Base-by-base conservation (phyloP, 129 eudicot species). In the Flaveria trinervia region DNA sequence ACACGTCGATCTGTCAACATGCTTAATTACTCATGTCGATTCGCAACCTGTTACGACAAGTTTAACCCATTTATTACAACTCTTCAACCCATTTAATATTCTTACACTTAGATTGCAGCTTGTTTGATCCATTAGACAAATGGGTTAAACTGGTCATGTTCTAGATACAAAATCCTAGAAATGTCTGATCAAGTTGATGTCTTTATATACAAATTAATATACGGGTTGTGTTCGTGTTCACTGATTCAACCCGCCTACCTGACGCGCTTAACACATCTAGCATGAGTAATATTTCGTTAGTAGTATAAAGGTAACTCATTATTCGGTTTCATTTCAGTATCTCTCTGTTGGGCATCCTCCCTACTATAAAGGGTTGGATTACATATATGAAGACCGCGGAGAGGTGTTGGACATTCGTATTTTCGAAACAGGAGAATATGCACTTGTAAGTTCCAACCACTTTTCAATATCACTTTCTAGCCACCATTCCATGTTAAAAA, bases 281-380 rank as follows among this genome's bases (percentile, higher is more conserved):
- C 1, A 55, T 14, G 0, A 7, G 17, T 23, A 1, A 17, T 45
- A 45, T 11, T 49, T 50, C 18, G 4, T 50, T 14, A 50, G 7
- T 13, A 50, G 0, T 3, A 22, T 23, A 22, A 59, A 15, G 9
- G 23, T 15, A 7, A 57, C 15, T 0, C 43, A 3, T 23, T 59
- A 12, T 64, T 14, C 9, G 49, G 60, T 44, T 55, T 26, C 15
- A 1, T 82, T 75, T 49, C 87, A 93, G 97, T 93, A 93, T 82
- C 85, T 90, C 77, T 93, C 98, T 25, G 98, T 93, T 65, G 98
- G 91, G 30, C 98, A 93, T 87, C 98, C 98, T 64, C 91, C 95
- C 73, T 93, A 88, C 41, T 93, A 86, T 85, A 93, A 87, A 83
- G 98, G 98, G 25, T 77, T 93, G 86, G 98, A 93, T 69, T 93